A percentile compares a stretch with the other conserved stretches of the same genome.
These are phyloP conservation scores for Irpex sp. DNA, from an alignment of 1,284 basidiomycete species.

Conservation along the genomic window DNA sequence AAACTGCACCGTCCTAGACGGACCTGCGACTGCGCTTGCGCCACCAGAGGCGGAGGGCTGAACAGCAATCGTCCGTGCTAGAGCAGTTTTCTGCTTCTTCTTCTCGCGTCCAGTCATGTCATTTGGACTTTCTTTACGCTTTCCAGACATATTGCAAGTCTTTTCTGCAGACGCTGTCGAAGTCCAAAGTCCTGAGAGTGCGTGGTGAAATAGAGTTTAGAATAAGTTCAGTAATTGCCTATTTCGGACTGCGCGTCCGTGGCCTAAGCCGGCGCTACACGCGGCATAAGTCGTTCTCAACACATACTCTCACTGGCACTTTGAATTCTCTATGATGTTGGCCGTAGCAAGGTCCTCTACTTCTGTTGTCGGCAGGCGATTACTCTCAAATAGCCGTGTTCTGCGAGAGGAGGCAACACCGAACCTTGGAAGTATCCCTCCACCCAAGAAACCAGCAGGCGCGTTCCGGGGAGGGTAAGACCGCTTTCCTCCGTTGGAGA, in stretches of 20 bases:
- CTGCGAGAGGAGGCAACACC: conserved; percentile 44
- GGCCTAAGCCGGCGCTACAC: background rate
- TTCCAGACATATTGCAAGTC: background rate
- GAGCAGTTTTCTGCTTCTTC: conserved; percentile 62
- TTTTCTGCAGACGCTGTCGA: background rate
- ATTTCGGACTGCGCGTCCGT: background rate
- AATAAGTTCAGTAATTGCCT: background rate
- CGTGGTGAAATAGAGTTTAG: background rate
- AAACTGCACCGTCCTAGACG: conserved; percentile 34
- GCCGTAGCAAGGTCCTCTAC: background rate
- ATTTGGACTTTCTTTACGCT: background rate
- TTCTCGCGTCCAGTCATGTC: conserved; percentile 45
- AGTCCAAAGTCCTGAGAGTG: background rate
- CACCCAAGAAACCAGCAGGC: conserved; percentile 74
- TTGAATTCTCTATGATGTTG: background rate
- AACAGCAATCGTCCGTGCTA: conserved; percentile 63
- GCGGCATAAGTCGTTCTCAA: background rate
- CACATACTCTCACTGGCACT: background rate
- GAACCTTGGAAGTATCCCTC: conserved; percentile 50
- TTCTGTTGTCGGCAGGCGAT: background rate
- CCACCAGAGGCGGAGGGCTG: conserved; percentile 31
- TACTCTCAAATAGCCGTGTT: conserved; percentile 31
- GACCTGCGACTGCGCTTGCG: conserved; percentile 29
- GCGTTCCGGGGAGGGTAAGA: conserved; percentile 81
- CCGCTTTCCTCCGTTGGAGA: background rate